Evolutionary conservation across 1,284 basidiomycete species (phyloP).

Genomic region (Apiotrichum veenhuisii): DNA sequence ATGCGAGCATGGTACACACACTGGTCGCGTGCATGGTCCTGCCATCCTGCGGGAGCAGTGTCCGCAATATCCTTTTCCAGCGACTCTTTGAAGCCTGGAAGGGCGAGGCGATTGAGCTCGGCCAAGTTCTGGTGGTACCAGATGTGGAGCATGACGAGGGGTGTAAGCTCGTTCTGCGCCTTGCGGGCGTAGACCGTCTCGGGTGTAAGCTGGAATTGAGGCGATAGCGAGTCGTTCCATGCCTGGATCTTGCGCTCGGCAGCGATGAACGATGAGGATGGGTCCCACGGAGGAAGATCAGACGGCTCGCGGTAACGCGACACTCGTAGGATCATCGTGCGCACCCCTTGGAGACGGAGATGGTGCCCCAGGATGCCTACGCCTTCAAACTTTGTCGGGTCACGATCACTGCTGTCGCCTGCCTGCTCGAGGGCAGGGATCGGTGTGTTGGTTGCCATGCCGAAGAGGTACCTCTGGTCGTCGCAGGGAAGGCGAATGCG

Average conservation of each 20-base stretch:
- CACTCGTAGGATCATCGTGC: slow-evolving; percentile 14
- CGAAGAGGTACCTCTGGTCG: slow-evolving; percentile 16
- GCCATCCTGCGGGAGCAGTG: slow-evolving; percentile 17
- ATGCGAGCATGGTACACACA: slow-evolving; percentile 17
- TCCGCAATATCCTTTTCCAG: slow-evolving; percentile 3
- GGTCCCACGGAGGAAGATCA: slow-evolving; percentile 19
- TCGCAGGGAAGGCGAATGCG: slow-evolving; percentile 15
- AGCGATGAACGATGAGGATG: slow-evolving; percentile 5
- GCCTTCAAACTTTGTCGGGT: slow-evolving; percentile 3
- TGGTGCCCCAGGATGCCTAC: slow-evolving; percentile 20
- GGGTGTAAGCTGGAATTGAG: slow-evolving; percentile 17
- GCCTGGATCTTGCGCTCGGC: slow-evolving; percentile 14
- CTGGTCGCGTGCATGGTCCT: slow-evolving; percentile 10
- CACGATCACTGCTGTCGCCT: neutral
- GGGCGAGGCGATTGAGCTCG: slow-evolving; percentile 18
- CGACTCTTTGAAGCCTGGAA: slow-evolving; percentile 22
- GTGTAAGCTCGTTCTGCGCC: slow-evolving; percentile 19
- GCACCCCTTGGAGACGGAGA: slow-evolving; percentile 15
- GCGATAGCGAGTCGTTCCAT: slow-evolving; percentile 14
- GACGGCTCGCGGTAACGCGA: slow-evolving; percentile 9
- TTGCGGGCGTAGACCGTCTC: slow-evolving; percentile 23
- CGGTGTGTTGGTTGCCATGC: slow-evolving; percentile 9
- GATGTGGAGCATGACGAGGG: slow-evolving; percentile 22
- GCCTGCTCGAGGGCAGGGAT: slow-evolving; percentile 9
- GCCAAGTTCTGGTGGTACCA: slow-evolving; percentile 23